Evolutionary conservation across 768 basidiomycete genomes (phyloP), one percentile per base, ranked within the genome.

Genomic region (Tephrocybe sp.): DNA sequence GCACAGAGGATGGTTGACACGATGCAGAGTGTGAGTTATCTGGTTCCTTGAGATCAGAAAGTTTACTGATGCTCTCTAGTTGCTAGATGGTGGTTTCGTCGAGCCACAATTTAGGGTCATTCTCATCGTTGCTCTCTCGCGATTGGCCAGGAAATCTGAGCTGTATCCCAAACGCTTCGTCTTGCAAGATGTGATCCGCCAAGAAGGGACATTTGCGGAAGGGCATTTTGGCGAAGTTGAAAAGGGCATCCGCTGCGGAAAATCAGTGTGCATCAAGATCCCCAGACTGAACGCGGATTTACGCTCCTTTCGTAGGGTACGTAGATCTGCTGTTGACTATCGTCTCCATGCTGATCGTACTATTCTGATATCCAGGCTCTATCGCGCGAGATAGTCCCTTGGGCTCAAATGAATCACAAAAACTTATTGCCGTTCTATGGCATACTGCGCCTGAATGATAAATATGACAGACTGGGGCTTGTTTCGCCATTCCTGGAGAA

Each of bases 401-500:
- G 47, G 38, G 47, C 38, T 16, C 47, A 48, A 21, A 25, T 48
- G 12, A 24, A 15, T 7, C 47, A 48, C 18, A 30, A 39, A 12
- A 48, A 48, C 25, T 8, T 48, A 5, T 34, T 48, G 22, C 47
- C 47, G 8, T 48, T 48, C 22, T 32, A 25, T 34, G 47, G 47
- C 21, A 48, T 40, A 11, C 3, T 11, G 5, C n/a, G 18, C 13
- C 19, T 34, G 21, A 24, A n/a, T 6, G 47, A 40, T n/a, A 9
- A 32, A 8, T 16, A 9, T 19, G 24, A 16, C 3, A 41, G 38
- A n/a, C 30, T 41, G 30, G 47, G 38, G 19, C 30, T 48, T 4
- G 38, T 48, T 8, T 32, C 47, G 6, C 47, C 47, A 4, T 48
- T 48, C 16, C 24, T 48, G 19, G 30, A 48, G n/a, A 48, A 32